A percentile compares a stretch with the other conserved stretches of the same genome.
Evolutionary conservation across 352 stramenopile species (phyloP).

Genomic region (Phytophthora tubulina): DNA sequence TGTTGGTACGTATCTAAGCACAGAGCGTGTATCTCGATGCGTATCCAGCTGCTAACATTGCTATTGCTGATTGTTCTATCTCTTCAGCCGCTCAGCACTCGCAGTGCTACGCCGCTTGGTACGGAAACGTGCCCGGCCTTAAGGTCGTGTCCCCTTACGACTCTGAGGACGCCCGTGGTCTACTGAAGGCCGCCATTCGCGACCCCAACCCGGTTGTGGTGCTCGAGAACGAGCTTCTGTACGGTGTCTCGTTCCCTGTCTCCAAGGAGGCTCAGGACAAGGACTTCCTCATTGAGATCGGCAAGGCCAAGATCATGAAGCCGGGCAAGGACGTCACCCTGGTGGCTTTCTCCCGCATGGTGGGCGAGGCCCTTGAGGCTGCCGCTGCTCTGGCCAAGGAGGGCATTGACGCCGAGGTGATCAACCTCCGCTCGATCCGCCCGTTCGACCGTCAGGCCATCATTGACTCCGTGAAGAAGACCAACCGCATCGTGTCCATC

Average conservation of each 20-base stretch:
- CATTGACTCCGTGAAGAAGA: slow-evolving; percentile 99
- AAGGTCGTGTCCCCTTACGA: slow-evolving; percentile 99
- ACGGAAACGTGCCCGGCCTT: slow-evolving; percentile 96
- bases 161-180: slow-evolving; percentile 97
- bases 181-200: slow-evolving; percentile 99
- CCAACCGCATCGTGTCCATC: slow-evolving; percentile 96
- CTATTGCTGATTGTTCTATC: background rate
- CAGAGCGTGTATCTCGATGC: background rate
- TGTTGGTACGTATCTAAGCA: slow-evolving; percentile 80
- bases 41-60: slow-evolving; percentile 7
- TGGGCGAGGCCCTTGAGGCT: slow-evolving; percentile 96
- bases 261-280: slow-evolving; percentile 96
- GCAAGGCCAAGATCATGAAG: slow-evolving; percentile 99
- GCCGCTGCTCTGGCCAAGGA: slow-evolving; percentile 94
- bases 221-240: slow-evolving; percentile 99
- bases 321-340: slow-evolving; percentile 98
- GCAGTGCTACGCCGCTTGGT: slow-evolving; percentile 99
- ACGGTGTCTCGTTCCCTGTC: slow-evolving; percentile 98
- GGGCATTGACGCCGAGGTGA: slow-evolving; percentile 97
- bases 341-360: slow-evolving; percentile 97
- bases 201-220: slow-evolving; percentile 99
- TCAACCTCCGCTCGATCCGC: slow-evolving; percentile 94
- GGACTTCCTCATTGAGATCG: slow-evolving; percentile 98
- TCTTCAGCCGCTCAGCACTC: slow-evolving; percentile 96
- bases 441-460: slow-evolving; percentile 98